Evolutionary conservation across 352 stramenopile genomes (phyloP), one percentile per base, ranked within the genome.

Genomic region (Phytophthora citricola): DNA sequence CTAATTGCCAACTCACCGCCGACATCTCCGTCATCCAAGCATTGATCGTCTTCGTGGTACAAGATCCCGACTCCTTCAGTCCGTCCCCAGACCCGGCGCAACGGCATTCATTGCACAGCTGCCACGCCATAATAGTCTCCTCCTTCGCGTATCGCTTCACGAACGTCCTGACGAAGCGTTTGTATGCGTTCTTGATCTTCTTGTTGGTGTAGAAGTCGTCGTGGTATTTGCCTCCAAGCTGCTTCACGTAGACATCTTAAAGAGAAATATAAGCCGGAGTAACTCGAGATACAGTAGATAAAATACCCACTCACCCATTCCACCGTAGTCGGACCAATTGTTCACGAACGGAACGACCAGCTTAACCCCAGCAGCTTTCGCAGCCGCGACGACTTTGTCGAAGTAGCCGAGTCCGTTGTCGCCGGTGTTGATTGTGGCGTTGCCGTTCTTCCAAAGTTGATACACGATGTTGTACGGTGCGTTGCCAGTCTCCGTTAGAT

Each of bases 311-410:
- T 36, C 27, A 74, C 66, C 63, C 32, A 72, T 76, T 57, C 68
- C 68, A 22, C 68, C 68, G 57, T 76, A 73, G 63, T 76, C 69
- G 10, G 69, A 73, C 69, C 69, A 76, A 45, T 73, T 76, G 69
- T 76, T 76, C 29, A 76, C 70, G 24, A 74, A 58, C 15, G 69
- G 69, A 45, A 77, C 69, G 24, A 77, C 61, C 9, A 78, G 57
- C 34, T 78, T 75, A 26, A 78, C 66, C 10, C 70, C 70, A 2
- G 70, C 70, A n/a, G 65, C 65, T 29, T 75, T 78, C 4, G 70
- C 70, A 3, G 70, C 70, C 2, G 51, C 60, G 7, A 78, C 60
- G 10, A 78, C 66, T 46, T 31, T 22, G 45, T 76, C 69, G 20
- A 76, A 76, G 53, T 76, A 76, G 0, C 69, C 69, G 10, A 76